Evolutionary conservation across 2,329 filamentous ascomycete species (phyloP), one percentile per base, ranked within the genome.

Genomic region (Onygena corvina): DNA sequence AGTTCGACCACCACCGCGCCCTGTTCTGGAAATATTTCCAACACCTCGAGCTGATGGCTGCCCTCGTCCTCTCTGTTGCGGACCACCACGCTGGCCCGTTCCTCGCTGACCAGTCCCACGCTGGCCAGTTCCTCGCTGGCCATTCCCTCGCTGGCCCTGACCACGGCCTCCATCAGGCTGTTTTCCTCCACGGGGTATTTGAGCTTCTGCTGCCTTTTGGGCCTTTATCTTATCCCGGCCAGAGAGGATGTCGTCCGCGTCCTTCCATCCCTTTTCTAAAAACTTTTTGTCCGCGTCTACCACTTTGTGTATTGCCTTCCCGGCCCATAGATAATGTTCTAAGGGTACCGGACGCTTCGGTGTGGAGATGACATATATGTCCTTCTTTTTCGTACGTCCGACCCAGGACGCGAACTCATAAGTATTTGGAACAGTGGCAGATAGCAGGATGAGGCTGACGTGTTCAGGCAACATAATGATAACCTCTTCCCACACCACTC

Each of bases 381-480:
- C 86, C 68, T 95, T 96, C 69, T 94, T 90, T 70, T 98, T 98
- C 0, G 92, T 98, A 46, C 92, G 79, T 8, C 92, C 92, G 20
- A 98, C 90, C 92, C 92, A 98, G 0, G 89, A 96, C 1, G 92
- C 92, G 60, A 98, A 98, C 63, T 98, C 92, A 54, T 95, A 80
- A 0, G 92, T 96, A 63, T 98, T 98, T 1, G 92, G 92, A 0
- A 98, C 92, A 0, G 92, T 98, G 0, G 92, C 92, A 3, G 92
- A 98, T 2, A 98, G 76, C 1, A 96, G 72, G 57, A 98, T 98
- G 18, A 98, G 76, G 1, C 92, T 94, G 33, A 98, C 87, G 67
- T 98, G 92, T 63, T 94, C 89, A 0, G 92, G 92, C 49, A 98
- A 75, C 92, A 98, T 96, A 60, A 98, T 98, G 61, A 98, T 98